Evolutionary conservation across 2,329 filamentous ascomycete genomes (phyloP).

Genomic region (Chlorencoelia australis): DNA sequence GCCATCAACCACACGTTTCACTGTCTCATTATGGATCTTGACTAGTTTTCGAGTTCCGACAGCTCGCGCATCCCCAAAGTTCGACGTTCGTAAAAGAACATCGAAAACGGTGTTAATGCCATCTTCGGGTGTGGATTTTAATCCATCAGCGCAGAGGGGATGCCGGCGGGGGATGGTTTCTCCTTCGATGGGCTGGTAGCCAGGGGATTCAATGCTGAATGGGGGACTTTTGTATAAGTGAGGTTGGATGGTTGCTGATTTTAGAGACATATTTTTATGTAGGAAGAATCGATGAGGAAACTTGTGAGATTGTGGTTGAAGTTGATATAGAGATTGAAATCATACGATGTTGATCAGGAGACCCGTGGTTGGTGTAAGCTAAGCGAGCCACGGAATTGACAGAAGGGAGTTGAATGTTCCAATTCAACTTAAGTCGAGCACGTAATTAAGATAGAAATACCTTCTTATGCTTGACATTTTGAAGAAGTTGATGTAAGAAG

Average conservation of each 20-base stretch:
- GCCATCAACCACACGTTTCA: conserved; percentile 81
- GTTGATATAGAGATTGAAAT: too few species aligned
- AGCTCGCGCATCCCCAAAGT: conserved; percentile 54
- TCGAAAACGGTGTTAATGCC: conserved; percentile 63
- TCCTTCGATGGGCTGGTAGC: conserved; percentile 44
- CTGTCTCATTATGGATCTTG: conserved; percentile 66
- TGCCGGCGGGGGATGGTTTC: conserved; percentile 57
- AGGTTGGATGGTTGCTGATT: conserved; percentile 7
- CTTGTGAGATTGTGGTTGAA: too few species aligned
- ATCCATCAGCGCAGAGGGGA: conserved; percentile 38
- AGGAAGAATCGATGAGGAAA: too few species aligned
- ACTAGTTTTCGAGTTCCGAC: conserved; percentile 65
- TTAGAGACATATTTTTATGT: too few species aligned
- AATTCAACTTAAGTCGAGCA: too few species aligned
- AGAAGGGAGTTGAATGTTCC: too few species aligned
- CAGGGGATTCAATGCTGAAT: conserved; percentile 49
- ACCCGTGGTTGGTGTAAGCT: too few species aligned
- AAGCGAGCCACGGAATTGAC: too few species aligned
- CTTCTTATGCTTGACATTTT: too few species aligned
- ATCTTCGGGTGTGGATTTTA: not conserved
- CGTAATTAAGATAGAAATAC: too few species aligned
- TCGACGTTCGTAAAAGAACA: conserved; percentile 58
- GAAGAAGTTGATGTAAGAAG: too few species aligned
- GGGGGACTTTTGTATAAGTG: conserved; percentile 34
- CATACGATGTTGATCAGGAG: too few species aligned